Conservation (phyloP, 352 stramenopile species). For the Phytophthora cactorum region DNA sequence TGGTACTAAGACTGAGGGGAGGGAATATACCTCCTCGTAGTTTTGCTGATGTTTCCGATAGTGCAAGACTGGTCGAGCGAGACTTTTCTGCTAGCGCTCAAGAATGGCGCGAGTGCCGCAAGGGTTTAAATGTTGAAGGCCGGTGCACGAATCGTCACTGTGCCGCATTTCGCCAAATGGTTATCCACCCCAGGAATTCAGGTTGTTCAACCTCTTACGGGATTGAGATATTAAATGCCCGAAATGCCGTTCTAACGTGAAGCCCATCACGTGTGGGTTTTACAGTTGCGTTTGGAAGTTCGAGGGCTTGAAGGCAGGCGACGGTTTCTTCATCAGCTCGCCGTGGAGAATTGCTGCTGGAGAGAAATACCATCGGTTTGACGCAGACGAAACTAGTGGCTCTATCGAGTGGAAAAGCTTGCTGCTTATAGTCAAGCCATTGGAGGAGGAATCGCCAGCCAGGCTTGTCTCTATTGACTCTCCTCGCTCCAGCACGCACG, state of each 20-base stretch:
- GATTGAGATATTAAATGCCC: conserved; percentile 26
- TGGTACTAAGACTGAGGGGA: conserved; percentile 1
- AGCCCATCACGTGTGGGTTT: conserved; percentile 37
- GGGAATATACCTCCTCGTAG: neutral
- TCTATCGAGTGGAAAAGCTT: conserved; percentile 27
- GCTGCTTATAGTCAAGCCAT: conserved; percentile 16
- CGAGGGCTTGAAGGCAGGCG: conserved; percentile 24
- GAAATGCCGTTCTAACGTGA: conserved; percentile 17
- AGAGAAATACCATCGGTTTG: conserved; percentile 29
- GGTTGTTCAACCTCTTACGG: conserved; percentile 28
- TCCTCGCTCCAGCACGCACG: neutral
- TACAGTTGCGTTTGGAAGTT: conserved; percentile 47
- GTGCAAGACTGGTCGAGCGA: conserved; percentile 10
- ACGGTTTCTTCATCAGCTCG: conserved; percentile 24
- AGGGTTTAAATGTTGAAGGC: conserved; percentile 45
- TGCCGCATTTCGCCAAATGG: conserved; percentile 24
- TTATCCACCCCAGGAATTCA: conserved; percentile 26
- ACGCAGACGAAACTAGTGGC: conserved; percentile 23
- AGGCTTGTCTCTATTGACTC: neutral
- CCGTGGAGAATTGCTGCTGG: conserved; percentile 25
- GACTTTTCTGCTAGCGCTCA: conserved; percentile 20
- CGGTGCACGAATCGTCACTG: conserved; percentile 22
- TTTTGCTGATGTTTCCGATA: conserved; percentile 17
- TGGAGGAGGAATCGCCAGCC: neutral
- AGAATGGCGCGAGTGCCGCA: conserved; percentile 16